Conservation (phyloP, 495 filamentous ascomycete genomes). For the Tuber brumale region DNA sequence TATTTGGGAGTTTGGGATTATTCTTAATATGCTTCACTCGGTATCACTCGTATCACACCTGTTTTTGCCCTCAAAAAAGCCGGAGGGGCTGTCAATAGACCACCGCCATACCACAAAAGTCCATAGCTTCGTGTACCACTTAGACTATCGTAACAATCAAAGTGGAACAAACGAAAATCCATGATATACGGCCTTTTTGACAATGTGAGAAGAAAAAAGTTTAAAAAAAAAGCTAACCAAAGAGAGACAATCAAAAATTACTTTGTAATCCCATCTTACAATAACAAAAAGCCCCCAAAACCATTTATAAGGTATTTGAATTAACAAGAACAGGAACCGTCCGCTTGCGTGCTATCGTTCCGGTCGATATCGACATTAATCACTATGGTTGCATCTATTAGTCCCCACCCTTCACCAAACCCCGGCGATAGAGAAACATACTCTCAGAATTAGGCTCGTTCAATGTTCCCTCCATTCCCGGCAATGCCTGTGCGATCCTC, state of each 20-base stretch:
- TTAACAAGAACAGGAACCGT: constrained; percentile 50
- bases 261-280: constrained; percentile 10
- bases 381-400: constrained; percentile 51
- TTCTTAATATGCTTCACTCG: constrained; percentile 11
- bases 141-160: not conserved
- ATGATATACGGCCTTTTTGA: not conserved
- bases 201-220: constrained; percentile 29
- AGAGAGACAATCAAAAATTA: constrained; percentile 14
- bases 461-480: constrained; percentile 89
- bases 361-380: constrained; percentile 91
- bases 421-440: constrained; percentile 51
- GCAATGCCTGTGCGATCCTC: constrained; percentile 93
- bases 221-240: constrained; percentile 43
- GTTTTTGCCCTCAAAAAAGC: not conserved
- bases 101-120: not conserved
- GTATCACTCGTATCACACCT: not conserved
- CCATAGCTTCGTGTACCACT: not conserved
- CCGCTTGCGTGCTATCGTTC: constrained; percentile 61
- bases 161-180: not conserved
- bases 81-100: not conserved
- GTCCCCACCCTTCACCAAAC: constrained; percentile 12
- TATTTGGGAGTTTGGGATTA: not conserved
- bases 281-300: constrained; percentile 9
- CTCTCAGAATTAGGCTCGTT: constrained; percentile 57
- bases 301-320: constrained; percentile 13